phyloP scores from a whole-genome alignment of 768 basidiomycete genomes.

The Amanita jacksonii region DNA sequence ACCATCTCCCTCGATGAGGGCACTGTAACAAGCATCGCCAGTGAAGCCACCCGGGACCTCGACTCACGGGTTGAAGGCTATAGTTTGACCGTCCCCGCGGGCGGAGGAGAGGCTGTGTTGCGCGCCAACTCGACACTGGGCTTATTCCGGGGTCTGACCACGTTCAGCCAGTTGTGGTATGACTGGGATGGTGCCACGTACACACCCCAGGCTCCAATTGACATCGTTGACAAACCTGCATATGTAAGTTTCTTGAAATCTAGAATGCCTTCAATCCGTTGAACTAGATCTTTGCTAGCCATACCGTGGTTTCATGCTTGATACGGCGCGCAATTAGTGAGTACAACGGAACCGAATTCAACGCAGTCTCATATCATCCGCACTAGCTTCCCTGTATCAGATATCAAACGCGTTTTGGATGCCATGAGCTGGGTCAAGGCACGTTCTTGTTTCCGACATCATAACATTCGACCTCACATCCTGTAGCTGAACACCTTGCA shows the following conservation, averaged over 20 bases:
- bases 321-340: constrained; percentile 70
- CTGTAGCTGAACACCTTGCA: constrained; percentile 64
- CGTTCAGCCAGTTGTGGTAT: constrained; percentile 68
- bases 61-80: constrained; percentile 56
- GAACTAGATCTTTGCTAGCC: constrained; percentile 28
- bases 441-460: constrained; percentile 24
- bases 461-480: not conserved
- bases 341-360: too few relatives aligned
- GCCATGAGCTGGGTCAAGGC: constrained; percentile 75
- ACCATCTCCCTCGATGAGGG: constrained; percentile 32
- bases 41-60: constrained; percentile 41
- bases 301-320: constrained; percentile 71
- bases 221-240: constrained; percentile 52
- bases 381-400: constrained; percentile 50
- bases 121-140: constrained; percentile 59
- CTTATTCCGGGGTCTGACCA: constrained; percentile 63
- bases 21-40: constrained; percentile 36
- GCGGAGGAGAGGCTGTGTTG: constrained; percentile 47
- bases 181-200: constrained; percentile 40
- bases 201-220: constrained; percentile 45
- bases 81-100: constrained; percentile 42
- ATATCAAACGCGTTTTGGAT: constrained; percentile 61
- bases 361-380: too few relatives aligned
- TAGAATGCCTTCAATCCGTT: not conserved
- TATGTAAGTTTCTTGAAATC: constrained; percentile 37